Evolutionary conservation across 1,284 basidiomycete genomes (phyloP), one percentile per base, ranked within the genome.

Genomic region (Peniophora sp.): DNA sequence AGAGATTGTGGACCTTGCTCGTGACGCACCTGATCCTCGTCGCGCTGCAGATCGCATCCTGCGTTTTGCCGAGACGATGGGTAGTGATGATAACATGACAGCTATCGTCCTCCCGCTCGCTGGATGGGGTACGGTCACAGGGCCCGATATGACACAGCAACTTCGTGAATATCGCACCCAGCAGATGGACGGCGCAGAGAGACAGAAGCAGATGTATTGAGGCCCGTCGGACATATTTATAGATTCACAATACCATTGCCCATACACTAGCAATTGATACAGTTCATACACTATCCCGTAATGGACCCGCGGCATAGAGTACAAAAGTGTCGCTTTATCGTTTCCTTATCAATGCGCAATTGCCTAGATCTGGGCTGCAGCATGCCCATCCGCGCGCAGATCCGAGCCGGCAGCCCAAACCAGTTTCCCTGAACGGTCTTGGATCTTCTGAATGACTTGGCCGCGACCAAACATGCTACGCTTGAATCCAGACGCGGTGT

Each of bases 341-440:
- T n/a, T n/a, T n/a, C n/a, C n/a, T n/a, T n/a, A n/a, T n/a, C n/a
- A 32, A 32, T 32, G 6, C 12, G 27, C 27, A 32, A 5, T 6
- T 27, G 23, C 17, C 10, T 1, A 95, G 51, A 95, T 88, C 64
- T 96, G 92, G n/a, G 85, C 82, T 12, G 81, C 81, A 11, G 92
- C 93, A 60, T 92, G 88, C 10, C 93, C 92, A 64, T 96, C 94
- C 18, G 79, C 88, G 39, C 95, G 79, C 51, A 81, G 81, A 65
- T 97, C 94, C 12, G 87, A 90, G 11, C 92, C 91, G 42, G 88
- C 88, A 9, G 85, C 91, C 93, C 93, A 97, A 1, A 93, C 86
- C 22, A 73, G 72, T 59, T 68, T 72, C 8, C 87, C 86, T 24
- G 80, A 78, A 24, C 62, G 68, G 65, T 91, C 81, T 5, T 72